Conservation (phyloP, 1,284 basidiomycete species). For the Butyriboletus appendiculatus region DNA sequence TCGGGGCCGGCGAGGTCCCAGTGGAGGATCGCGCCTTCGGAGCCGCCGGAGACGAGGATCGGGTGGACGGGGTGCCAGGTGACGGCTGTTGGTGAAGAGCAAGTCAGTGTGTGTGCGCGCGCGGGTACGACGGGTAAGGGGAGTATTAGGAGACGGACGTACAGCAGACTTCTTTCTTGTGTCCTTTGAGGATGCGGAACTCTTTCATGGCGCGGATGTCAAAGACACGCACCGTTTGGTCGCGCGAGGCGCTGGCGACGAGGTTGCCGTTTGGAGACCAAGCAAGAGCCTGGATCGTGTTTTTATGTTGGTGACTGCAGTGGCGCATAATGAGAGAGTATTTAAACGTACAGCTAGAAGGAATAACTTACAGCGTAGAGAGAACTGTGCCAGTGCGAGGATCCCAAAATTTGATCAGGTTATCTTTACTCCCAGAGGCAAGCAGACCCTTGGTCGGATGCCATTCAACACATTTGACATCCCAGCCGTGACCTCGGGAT, state of each 20-base stretch:
- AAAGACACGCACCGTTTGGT: slow-evolving; percentile 95
- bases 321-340: background rate
- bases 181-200: slow-evolving; percentile 86
- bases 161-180: slow-evolving; percentile 98
- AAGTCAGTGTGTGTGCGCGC: background rate
- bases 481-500: slow-evolving; percentile 87
- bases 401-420: slow-evolving; percentile 99
- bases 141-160: slow-evolving; percentile 37
- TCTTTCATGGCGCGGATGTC: slow-evolving; percentile 99
- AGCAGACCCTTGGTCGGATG: slow-evolving; percentile 95
- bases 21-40: slow-evolving; percentile 90
- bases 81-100: slow-evolving; percentile 55
- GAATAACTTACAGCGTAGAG: slow-evolving; percentile 71
- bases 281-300: slow-evolving; percentile 89
- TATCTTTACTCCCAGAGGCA: slow-evolving; percentile 95
- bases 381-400: slow-evolving; percentile 87
- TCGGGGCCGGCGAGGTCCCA: slow-evolving; percentile 80
- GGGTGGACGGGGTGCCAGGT: slow-evolving; percentile 97
- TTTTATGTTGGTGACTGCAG: slow-evolving; percentile 91
- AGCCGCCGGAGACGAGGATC: slow-evolving; percentile 90
- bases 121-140: too few relatives aligned
- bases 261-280: slow-evolving; percentile 96
- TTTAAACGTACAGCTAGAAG: background rate
- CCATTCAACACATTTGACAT: slow-evolving; percentile 98
- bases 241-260: slow-evolving; percentile 91